Percentiles rank a stretch among this genome's conserved stretches.
These are phyloP conservation scores for Sarocladium kiliense DNA, from an alignment of 2,329 filamentous ascomycete species.

Conservation along the genomic window DNA sequence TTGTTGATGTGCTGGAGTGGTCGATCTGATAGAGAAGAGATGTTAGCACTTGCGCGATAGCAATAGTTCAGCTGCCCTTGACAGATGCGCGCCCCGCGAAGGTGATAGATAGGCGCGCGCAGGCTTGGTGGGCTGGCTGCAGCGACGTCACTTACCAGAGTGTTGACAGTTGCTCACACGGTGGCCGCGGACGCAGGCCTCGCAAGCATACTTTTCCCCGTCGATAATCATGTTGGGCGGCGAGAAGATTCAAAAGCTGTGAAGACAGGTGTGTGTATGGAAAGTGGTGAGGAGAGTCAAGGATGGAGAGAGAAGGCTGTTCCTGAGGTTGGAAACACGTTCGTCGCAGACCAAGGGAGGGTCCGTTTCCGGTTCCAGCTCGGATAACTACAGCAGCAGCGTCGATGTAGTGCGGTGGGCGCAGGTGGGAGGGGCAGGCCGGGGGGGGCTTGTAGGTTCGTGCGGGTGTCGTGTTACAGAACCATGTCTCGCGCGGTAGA, in stretches of 20 bases:
- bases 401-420: conserved; percentile 1
- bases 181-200: conserved; percentile 96
- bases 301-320: background rate
- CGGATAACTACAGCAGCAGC: conserved; percentile 10
- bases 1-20: conserved; percentile 93
- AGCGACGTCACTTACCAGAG: conserved; percentile 61
- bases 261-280: conserved; percentile 5
- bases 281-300: conserved; percentile 8
- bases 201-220: conserved; percentile 97
- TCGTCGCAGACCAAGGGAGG: conserved; percentile 11
- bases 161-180: conserved; percentile 99
- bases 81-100: conserved; percentile 1
- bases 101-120: conserved; percentile 10
- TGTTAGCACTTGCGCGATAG: background rate
- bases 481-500: conserved; percentile 6
- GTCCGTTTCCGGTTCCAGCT: conserved; percentile 14
- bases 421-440: conserved; percentile 7
- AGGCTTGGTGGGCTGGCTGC: conserved; percentile 9
- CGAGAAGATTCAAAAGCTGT: conserved; percentile 8
- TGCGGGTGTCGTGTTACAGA: conserved; percentile 8
- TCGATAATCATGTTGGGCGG: conserved; percentile 67
- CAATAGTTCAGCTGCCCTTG: background rate
- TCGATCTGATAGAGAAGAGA: conserved; percentile 59
- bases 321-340: conserved; percentile 9
- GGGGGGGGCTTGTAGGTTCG: conserved; percentile 6